Evolutionary conservation across 1,139 yeast genomes (phyloP).

Genomic region (Debaryomyces subglobosus): DNA sequence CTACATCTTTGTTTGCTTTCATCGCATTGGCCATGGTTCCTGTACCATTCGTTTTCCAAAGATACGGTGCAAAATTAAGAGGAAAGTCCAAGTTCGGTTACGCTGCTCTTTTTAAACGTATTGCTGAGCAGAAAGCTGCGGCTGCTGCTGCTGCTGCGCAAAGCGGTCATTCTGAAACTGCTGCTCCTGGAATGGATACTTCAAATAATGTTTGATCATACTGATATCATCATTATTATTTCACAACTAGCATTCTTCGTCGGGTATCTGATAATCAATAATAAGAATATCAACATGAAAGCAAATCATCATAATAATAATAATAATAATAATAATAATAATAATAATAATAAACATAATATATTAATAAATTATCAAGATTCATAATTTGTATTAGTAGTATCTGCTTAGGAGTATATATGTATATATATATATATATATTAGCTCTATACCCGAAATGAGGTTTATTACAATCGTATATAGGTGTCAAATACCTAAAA

Average conservation of each 20-base stretch:
- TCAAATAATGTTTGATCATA: neutral
- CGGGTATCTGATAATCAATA: neutral
- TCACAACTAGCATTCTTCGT: neutral
- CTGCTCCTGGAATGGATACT: constrained; percentile 5
- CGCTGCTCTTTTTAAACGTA: constrained; percentile 45
- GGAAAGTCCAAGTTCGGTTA: constrained; percentile 59
- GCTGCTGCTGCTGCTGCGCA: neutral
- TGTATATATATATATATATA: too few relatives aligned
- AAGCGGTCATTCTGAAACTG: neutral
- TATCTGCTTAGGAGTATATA: too few relatives aligned
- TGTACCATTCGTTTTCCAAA: constrained; percentile 50
- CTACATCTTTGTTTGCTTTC: constrained; percentile 39
- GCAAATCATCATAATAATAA: too few relatives aligned
- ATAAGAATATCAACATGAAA: neutral
- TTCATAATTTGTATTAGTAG: neutral
- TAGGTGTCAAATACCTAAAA: neutral
- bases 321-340: neutral
- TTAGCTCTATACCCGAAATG: neutral
- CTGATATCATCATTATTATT: neutral
- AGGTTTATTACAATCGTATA: neutral
- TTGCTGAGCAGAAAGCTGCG: constrained; percentile 30
- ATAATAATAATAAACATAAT: neutral
- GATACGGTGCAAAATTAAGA: constrained; percentile 59
- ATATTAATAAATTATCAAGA: neutral
- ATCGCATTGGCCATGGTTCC: constrained; percentile 39